phyloP scores from a whole-genome alignment of 1,284 basidiomycete genomes.

The Ustilago lituana region DNA sequence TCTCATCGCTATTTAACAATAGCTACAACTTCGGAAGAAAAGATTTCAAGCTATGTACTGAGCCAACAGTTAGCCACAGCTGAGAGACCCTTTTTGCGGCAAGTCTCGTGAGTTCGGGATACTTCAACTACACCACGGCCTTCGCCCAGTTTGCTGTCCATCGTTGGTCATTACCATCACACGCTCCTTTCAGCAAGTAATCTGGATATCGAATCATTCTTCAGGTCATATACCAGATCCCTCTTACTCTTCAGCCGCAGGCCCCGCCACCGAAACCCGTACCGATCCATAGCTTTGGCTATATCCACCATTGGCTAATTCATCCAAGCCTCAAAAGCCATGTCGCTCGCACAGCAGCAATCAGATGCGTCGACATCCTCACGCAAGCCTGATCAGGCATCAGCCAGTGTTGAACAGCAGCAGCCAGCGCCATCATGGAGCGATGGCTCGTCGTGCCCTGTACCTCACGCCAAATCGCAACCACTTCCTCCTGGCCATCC shows the following conservation, averaged over 20 bases:
- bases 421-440: constrained; percentile 34
- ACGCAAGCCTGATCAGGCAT: not conserved
- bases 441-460: constrained; percentile 55
- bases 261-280: not conserved
- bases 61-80: too few species aligned
- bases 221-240: too few species aligned
- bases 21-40: too few species aligned
- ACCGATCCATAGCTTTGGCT: not conserved
- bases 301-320: constrained; percentile 2
- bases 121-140: too few species aligned
- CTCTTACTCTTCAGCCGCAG: not conserved
- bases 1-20: too few species aligned
- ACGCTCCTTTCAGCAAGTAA: constrained; percentile 5
- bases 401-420: constrained; percentile 2
- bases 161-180: too few species aligned
- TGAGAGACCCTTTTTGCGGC: too few species aligned
- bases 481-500: constrained; percentile 66
- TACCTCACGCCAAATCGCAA: constrained; percentile 61
- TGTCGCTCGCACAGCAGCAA: constrained; percentile 18
- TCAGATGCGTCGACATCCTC: constrained; percentile 3
- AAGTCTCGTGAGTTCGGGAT: too few species aligned
- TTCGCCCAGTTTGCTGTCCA: too few species aligned
- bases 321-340: constrained; percentile 2
- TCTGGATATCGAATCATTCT: too few species aligned
- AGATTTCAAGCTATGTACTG: too few species aligned